Evolutionary conservation across 352 stramenopile genomes (phyloP).

Genomic region (Globisporangium emineosum): DNA sequence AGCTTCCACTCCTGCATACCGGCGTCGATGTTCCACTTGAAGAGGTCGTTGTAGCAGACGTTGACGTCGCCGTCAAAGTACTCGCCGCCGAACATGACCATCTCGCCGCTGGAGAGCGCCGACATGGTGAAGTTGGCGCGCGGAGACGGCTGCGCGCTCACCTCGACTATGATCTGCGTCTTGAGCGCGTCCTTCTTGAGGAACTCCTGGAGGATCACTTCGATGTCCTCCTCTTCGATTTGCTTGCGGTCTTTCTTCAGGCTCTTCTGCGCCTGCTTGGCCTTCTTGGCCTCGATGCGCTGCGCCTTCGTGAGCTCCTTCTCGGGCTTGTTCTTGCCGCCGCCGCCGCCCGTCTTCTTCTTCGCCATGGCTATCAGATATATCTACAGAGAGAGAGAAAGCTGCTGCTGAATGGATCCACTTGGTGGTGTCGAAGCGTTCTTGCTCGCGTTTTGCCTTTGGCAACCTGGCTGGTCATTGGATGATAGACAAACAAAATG

Average conservation of each 20-base stretch:
- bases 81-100: conserved; percentile 96
- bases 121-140: conserved; percentile 82
- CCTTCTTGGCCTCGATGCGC: conserved; percentile 79
- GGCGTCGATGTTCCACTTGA: conserved; percentile 90
- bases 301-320: conserved; percentile 71
- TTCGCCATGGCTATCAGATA: conserved; percentile 48
- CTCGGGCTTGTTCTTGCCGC: conserved; percentile 48
- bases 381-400: conserved; percentile 4
- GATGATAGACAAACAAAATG: not conserved
- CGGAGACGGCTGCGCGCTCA: conserved; percentile 49
- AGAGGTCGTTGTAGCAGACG: conserved; percentile 95
- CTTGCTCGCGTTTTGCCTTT: too few species aligned
- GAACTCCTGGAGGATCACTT: conserved; percentile 78
- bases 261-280: conserved; percentile 71
- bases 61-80: conserved; percentile 97
- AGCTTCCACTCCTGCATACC: conserved; percentile 66
- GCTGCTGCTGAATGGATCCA: not conserved
- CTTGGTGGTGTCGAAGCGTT: not conserved
- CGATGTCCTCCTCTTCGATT: conserved; percentile 77
- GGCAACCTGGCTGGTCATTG: not conserved
- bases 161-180: conserved; percentile 60
- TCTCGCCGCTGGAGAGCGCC: conserved; percentile 64
- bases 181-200: conserved; percentile 71
- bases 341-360: conserved; percentile 44
- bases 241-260: conserved; percentile 81